Conservation (phyloP, 768 basidiomycete genomes). For the Podaxis rugospora region DNA sequence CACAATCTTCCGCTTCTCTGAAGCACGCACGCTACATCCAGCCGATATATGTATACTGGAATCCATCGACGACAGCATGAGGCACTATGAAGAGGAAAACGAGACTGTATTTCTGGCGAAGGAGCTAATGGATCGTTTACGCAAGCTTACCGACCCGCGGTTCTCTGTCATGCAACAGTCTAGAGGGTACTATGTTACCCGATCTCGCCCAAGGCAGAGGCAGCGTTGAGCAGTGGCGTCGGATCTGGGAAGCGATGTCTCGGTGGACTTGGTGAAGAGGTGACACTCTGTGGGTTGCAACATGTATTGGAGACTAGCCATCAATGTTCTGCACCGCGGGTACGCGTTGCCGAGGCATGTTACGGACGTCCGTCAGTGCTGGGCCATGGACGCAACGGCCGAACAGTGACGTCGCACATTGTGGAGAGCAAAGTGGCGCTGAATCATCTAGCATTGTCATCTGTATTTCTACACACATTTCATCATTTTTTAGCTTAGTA, state of each 20-base stretch:
- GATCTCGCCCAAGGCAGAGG: conserved; percentile 16
- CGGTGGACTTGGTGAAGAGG: neutral
- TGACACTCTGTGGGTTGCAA: neutral
- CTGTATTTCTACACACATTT: conserved; percentile 26
- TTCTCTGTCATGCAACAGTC: conserved; percentile 17
- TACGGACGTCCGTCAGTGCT: neutral
- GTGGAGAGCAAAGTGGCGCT: neutral
- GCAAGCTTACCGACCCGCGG: conserved; percentile 31
- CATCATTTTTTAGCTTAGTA: conserved; percentile 13
- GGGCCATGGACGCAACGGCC: neutral
- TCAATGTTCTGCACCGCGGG: neutral
- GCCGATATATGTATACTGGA: conserved; percentile 49
- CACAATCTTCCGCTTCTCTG: conserved; percentile 55
- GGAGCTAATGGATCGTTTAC: conserved; percentile 40
- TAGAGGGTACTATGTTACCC: conserved; percentile 12
- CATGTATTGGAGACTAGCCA: neutral
- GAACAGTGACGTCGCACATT: neutral
- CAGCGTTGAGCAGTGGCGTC: conserved; percentile 16
- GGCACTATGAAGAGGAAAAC: conserved; percentile 54
- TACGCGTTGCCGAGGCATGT: neutral
- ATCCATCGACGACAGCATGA: conserved; percentile 39
- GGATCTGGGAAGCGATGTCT: neutral
- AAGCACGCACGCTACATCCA: conserved; percentile 42
- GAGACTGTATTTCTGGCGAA: conserved; percentile 57
- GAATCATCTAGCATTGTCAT: conserved; percentile 9